Evolutionary conservation across 805 yeast species (phyloP).

Genomic region (Candida methanosorbosa): DNA sequence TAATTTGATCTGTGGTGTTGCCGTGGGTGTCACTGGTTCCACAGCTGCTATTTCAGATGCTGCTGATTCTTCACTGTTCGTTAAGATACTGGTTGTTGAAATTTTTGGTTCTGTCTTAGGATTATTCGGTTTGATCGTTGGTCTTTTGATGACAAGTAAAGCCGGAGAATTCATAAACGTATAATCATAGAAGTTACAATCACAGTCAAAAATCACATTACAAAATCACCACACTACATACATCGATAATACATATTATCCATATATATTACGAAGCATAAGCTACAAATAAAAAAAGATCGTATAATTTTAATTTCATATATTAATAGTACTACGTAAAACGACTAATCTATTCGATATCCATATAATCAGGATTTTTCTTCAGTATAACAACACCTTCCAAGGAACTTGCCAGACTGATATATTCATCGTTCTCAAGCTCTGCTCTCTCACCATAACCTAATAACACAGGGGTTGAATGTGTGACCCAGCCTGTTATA

Average conservation of each 20-base stretch:
- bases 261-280: not conserved
- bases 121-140: conserved; percentile 91
- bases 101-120: conserved; percentile 97
- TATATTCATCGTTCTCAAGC: conserved; percentile 88
- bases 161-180: conserved; percentile 73
- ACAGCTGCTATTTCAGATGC: conserved; percentile 99
- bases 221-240: not conserved
- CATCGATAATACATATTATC: not conserved
- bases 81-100: conserved; percentile 92
- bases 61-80: conserved; percentile 90
- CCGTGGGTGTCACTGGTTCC: conserved; percentile 96
- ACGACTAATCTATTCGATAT: conserved; percentile 16
- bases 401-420: conserved; percentile 68
- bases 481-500: conserved; percentile 99
- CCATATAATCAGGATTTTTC: conserved; percentile 82
- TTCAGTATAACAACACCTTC: conserved; percentile 92
- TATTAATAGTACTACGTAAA: too few relatives aligned
- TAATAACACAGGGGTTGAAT: conserved; percentile 90
- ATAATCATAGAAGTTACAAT: not conserved
- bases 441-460: conserved; percentile 97
- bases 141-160: conserved; percentile 93
- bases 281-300: not conserved
- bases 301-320: too few relatives aligned
- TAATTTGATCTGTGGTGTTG: conserved; percentile 91
- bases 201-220: not conserved